Percentiles rank a stretch among this genome's conserved stretches.
These are phyloP conservation scores for Candida albicans DNA, from an alignment of 1,139 yeast genomes.

Conservation along the genomic window DNA sequence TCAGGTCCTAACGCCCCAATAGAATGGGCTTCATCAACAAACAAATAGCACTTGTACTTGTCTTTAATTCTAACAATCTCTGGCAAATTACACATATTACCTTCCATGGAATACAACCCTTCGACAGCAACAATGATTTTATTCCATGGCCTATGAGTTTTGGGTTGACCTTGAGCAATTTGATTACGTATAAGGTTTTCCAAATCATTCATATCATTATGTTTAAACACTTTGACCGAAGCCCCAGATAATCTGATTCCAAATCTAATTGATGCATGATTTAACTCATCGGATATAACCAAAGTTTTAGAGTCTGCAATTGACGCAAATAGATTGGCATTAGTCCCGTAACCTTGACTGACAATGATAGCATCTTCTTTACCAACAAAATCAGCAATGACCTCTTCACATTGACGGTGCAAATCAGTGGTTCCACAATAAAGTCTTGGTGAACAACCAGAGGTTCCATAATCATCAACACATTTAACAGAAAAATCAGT, in stretches of 20 bases:
- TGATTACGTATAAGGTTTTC: slow-evolving; percentile 82
- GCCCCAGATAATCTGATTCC: slow-evolving; percentile 95
- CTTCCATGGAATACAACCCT: slow-evolving; percentile 98
- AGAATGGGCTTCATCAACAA: slow-evolving; percentile 97
- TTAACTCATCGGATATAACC: slow-evolving; percentile 89
- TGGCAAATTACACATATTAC: slow-evolving; percentile 89
- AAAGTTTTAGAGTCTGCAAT: slow-evolving; percentile 84
- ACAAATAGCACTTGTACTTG: slow-evolving; percentile 85
- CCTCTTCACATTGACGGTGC: slow-evolving; percentile 70
- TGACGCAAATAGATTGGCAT: slow-evolving; percentile 85
- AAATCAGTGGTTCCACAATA: slow-evolving; percentile 75
- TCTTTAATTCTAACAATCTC: slow-evolving; percentile 70
- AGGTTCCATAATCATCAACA: slow-evolving; percentile 68
- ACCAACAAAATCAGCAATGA: slow-evolving; percentile 85
- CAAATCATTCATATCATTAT: slow-evolving; percentile 81
- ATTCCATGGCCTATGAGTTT: slow-evolving; percentile 96
- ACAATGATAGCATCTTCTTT: slow-evolving; percentile 85
- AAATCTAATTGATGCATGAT: slow-evolving; percentile 93
- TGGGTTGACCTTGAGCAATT: slow-evolving; percentile 95
- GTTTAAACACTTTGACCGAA: slow-evolving; percentile 87
- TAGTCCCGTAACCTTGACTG: slow-evolving; percentile 96
- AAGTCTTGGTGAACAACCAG: slow-evolving; percentile 76
- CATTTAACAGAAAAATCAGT: slow-evolving; percentile 73
- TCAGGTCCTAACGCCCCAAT: slow-evolving; percentile 95
- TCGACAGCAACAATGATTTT: slow-evolving; percentile 92